Base-by-base conservation (phyloP, 331 rosid genomes). In the Pyrus hybrid region DNA sequence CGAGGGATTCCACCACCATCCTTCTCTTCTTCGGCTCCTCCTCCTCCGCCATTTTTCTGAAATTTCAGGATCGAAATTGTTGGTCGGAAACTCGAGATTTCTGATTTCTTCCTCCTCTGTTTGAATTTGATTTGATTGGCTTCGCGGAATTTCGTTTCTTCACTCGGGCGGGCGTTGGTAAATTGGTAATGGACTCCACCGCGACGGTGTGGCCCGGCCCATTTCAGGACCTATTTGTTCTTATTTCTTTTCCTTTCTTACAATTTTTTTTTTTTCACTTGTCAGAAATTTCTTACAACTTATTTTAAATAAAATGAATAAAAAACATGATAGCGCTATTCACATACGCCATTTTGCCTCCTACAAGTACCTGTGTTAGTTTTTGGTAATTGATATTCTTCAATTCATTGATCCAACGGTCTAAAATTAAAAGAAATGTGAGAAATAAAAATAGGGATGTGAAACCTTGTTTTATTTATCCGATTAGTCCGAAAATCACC, bases 1-100 rank as follows among this genome's bases (percentile, higher is more conserved):
- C 98, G 23, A 93, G 88, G n/a, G 98, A 93, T 74, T 88, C 98
- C 43, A 87, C 82, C 47, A 76, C 92, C 61, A 80, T 76, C 77
- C 89, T 85, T 87, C 76, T 83, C 86, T 87, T 88, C 83, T 5
- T 79, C 32, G 65, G 57, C 76, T 70, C 86, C 28, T 76, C 86
- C 45, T 72, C 74, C 9, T 65, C 85, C 77, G 67, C 57, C 57
- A 51, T 51, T 17, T 77, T 35, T 26, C 21, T 4, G 4, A 5
- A n/a, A 32, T 66, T 32, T 37, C 77, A 8, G 33, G n/a, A n/a
- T 62, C 28, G 51, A 5, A 17, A 33, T 57, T 23, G 18, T 13
- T 21, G 33, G 68, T 22, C 1, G 26, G 13, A 14, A 17, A 26
- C 63, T 1, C 30, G 21, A 29, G 9, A 5, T 64, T 30, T 51